These are phyloP conservation scores for Astrothelium subdiscretum DNA, from an alignment of 495 filamentous ascomycete species.

Conservation along the genomic window DNA sequence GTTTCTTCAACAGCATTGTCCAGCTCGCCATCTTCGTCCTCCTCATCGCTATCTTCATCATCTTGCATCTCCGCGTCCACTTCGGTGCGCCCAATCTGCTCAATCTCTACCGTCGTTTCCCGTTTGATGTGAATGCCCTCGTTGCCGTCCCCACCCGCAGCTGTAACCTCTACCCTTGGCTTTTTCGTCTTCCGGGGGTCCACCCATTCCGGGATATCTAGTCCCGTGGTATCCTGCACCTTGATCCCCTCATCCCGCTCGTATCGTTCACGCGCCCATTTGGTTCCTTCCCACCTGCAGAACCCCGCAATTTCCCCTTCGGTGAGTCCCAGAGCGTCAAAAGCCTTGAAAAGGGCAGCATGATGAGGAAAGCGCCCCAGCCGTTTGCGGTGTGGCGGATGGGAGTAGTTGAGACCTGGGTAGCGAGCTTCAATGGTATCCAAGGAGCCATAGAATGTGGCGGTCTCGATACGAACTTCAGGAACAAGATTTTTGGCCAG, in stretches of 20 bases:
- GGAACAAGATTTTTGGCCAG: conserved; percentile 62
- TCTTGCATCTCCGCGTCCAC: not conserved
- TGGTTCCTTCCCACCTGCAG: conserved; percentile 90
- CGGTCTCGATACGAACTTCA: conserved; percentile 78
- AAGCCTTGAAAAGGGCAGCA: conserved; percentile 66
- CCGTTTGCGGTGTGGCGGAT: conserved; percentile 69
- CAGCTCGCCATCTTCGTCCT: conserved; percentile 26
- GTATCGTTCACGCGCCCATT: conserved; percentile 74
- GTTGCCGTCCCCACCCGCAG: not conserved
- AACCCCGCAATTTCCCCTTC: conserved; percentile 61
- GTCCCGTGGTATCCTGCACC: conserved; percentile 69
- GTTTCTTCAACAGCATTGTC: conserved; percentile 16
- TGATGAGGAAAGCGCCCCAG: conserved; percentile 75
- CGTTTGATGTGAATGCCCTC: conserved; percentile 24
- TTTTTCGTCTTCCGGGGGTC: conserved; percentile 30
- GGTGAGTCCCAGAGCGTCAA: conserved; percentile 69
- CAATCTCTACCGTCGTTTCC: conserved; percentile 7
- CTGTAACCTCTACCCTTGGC: not conserved
- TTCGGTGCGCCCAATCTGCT: not conserved
- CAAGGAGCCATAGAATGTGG: conserved; percentile 73
- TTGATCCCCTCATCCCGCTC: conserved; percentile 62
- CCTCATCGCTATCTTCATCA: conserved; percentile 11
- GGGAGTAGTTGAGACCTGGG: conserved; percentile 78
- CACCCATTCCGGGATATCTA: conserved; percentile 46
- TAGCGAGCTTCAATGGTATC: conserved; percentile 83